Evolutionary conservation across 768 basidiomycete species (phyloP).

Genomic region (Lentinus brumalis): DNA sequence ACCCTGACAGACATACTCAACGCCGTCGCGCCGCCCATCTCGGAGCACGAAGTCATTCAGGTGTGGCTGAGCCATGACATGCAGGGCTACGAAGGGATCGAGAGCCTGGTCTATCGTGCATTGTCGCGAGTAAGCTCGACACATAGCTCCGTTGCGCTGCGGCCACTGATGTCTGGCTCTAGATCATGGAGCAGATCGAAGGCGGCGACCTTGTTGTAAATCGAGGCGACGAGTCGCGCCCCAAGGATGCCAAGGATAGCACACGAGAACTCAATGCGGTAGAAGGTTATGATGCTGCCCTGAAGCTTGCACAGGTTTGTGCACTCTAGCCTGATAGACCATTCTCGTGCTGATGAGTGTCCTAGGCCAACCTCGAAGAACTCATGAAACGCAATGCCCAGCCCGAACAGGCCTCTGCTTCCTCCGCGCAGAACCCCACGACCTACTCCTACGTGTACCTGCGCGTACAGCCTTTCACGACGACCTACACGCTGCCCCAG

Average conservation of each 20-base stretch:
- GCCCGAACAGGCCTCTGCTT: constrained; percentile 29
- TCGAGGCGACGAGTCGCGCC: constrained; percentile 73
- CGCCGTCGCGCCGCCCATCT: constrained; percentile 96
- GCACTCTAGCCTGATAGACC: constrained; percentile 6
- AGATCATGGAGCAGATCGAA: constrained; percentile 93
- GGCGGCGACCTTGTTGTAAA: constrained; percentile 91
- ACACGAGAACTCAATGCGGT: constrained; percentile 78
- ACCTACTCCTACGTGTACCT: constrained; percentile 91
- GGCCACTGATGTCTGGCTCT: constrained; percentile 2
- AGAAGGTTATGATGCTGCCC: constrained; percentile 81
- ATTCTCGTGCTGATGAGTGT: neutral
- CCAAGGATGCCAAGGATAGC: constrained; percentile 53
- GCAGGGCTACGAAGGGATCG: constrained; percentile 94
- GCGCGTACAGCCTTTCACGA: constrained; percentile 87
- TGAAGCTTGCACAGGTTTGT: constrained; percentile 80
- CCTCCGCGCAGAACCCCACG: constrained; percentile 55
- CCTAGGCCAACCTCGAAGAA: constrained; percentile 76
- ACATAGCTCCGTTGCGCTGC: neutral
- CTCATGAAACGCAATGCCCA: constrained; percentile 65
- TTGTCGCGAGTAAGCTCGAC: constrained; percentile 64
- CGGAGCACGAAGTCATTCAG: constrained; percentile 97
- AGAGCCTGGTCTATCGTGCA: constrained; percentile 89
- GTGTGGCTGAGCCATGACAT: constrained; percentile 96
- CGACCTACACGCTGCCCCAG: constrained; percentile 49
- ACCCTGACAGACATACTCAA: constrained; percentile 92